Conservation (phyloP, 139 green algal species). For the Volvox reticuliferus region DNA sequence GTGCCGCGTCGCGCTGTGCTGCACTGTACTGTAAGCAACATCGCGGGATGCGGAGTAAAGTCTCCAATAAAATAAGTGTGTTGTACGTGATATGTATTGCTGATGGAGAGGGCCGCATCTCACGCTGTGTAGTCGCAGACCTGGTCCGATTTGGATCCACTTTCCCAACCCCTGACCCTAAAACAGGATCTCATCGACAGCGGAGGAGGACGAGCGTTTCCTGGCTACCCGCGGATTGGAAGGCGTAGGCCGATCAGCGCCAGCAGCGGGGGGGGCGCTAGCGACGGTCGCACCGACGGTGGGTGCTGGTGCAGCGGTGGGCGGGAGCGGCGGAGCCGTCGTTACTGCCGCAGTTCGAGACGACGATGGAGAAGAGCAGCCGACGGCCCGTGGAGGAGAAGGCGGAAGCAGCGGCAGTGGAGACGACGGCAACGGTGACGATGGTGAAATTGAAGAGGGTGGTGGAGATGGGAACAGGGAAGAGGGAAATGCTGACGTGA, state of each 20-base stretch:
- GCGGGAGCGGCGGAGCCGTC: neutral
- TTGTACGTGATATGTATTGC: no score
- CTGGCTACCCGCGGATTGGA: neutral
- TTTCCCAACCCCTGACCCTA: neutral
- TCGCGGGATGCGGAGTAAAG: no score
- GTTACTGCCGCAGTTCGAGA: neutral
- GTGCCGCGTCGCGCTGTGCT: no score
- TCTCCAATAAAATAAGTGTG: no score
- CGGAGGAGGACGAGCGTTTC: conserved; percentile 19
- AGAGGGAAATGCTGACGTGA: neutral
- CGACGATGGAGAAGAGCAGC: neutral
- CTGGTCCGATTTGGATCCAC: neutral
- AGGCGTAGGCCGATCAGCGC: neutral
- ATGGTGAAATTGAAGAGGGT: neutral
- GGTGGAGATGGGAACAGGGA: no score
- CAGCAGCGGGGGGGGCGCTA: neutral
- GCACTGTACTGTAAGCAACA: no score
- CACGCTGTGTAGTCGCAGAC: no score
- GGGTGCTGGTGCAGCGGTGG: neutral
- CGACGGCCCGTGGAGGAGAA: no score
- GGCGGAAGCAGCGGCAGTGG: neutral
- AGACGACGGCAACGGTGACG: neutral
- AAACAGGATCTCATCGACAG: neutral
- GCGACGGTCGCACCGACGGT: no score
- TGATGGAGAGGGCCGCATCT: no score